Evolutionary conservation across 768 basidiomycete genomes (phyloP), one percentile per base, ranked within the genome.

Genomic region (Clitopilus hobsonii): DNA sequence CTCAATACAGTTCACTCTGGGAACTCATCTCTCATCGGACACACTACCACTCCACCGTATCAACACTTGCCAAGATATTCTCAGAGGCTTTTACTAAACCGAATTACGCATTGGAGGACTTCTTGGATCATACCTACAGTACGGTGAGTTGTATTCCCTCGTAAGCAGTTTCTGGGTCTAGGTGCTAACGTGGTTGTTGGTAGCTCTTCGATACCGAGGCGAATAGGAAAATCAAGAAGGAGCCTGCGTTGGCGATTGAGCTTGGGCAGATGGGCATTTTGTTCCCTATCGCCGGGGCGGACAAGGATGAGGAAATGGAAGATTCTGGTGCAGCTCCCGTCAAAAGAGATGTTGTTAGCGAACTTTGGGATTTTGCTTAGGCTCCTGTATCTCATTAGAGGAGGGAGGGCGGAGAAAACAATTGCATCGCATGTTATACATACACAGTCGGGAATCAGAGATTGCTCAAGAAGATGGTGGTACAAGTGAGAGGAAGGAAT

Each of bases 71-170:
- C 25, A 87, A 87, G 64, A 86, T 99, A 53, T 91, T 97, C 61
- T 78, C 79, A 11, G 94, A 95, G 65, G 87, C 89, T 4, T 97
- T 99, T 71, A 98, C 93, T n/a, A 98, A 96, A 65, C 91, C 88
- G 16, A 78, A 77, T 29, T 98, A 94, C 69, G 75, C 83, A 13
- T 82, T 97, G 83, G 96, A 98, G 61, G 96, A 98, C 66, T 99
- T 98, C 69, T 69, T 98, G 65, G 97, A 98, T 67, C 96, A 98
- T 66, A 89, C 90, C 2, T 94, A 92, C 63, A 80, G 77, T 32
- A 92, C 91, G 60, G 91, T 94, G 61, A 53, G 85, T 69, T 20
- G 49, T 51, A 4, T 13, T 30, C 25, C 6, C 25, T 41, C 11
- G n/a, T 36, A 26, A 5, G 27, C 53, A 11, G 24, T 48, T 30